A percentile compares a stretch with the other conserved stretches of the same genome.
Conservation (phyloP, 78 protist genomes). For the Guillardia theta region DNA sequence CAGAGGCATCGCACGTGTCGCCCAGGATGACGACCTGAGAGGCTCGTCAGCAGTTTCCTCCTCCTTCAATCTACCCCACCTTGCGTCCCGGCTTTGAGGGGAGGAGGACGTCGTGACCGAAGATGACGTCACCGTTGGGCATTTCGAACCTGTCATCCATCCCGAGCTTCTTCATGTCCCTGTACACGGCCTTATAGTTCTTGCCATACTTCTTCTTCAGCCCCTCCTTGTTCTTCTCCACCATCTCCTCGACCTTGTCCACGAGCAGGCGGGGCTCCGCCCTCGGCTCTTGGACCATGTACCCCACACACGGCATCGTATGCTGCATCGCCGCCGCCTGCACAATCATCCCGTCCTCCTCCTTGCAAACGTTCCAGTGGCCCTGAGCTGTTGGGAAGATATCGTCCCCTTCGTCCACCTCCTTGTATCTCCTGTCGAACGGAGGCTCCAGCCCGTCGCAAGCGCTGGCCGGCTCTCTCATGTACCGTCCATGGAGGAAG, state of each 20-base stretch:
- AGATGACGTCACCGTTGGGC: conserved; percentile 41
- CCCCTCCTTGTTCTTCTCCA: not conserved
- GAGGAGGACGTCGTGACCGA: not conserved
- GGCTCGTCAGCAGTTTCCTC: not conserved
- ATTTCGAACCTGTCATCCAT: not conserved
- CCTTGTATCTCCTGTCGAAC: not conserved
- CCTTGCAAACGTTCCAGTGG: not conserved
- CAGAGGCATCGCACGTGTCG: conserved; percentile 53
- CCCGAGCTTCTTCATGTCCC: not conserved
- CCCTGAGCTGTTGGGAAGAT: not conserved
- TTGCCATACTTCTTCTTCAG: not conserved
- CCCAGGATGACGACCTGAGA: conserved; percentile 42
- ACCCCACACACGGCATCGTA: conserved; percentile 51
- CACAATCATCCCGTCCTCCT: not conserved
- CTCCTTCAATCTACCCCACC: not conserved
- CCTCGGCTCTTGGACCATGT: conserved; percentile 30
- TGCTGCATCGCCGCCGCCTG: conserved; percentile 48
- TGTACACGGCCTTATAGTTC: not conserved
- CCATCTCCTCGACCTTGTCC: not conserved
- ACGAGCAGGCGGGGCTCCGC: not conserved
- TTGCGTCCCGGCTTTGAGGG: not conserved
- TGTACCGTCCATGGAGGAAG: not conserved
- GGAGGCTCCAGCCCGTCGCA: not conserved
- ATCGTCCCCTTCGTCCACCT: not conserved
- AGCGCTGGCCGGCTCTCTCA: not conserved